These are phyloP conservation scores for Candida railenensis DNA, from an alignment of 805 yeast species.

Conservation along the genomic window DNA sequence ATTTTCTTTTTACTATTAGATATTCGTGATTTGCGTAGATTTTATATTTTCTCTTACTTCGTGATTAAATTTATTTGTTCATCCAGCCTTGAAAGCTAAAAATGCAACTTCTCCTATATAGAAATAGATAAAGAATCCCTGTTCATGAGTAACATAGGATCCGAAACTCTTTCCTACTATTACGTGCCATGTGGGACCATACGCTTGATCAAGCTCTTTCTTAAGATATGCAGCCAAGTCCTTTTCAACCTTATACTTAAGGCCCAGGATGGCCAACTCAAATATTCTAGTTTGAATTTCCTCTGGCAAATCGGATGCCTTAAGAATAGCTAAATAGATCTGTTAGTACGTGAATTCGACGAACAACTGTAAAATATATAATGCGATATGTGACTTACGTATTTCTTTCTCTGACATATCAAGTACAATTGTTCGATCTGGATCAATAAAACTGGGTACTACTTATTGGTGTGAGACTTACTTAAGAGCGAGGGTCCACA, in stretches of 20 bases:
- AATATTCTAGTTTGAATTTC: slow-evolving; percentile 53
- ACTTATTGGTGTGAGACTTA: no score
- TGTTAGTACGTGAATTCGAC: slow-evolving; percentile 2
- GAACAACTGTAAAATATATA: no score
- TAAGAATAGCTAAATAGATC: slow-evolving; percentile 38
- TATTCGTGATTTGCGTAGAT: no score
- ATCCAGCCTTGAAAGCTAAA: slow-evolving; percentile 67
- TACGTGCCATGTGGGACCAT: slow-evolving; percentile 79
- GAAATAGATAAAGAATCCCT: slow-evolving; percentile 68
- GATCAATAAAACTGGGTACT: no score
- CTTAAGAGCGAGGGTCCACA: no score
- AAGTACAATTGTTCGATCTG: no score
- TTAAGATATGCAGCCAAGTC: slow-evolving; percentile 68
- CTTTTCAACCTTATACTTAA: slow-evolving; percentile 47
- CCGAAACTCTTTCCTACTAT: slow-evolving; percentile 81
- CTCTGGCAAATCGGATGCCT: slow-evolving; percentile 47
- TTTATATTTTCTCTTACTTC: neutral
- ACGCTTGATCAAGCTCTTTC: slow-evolving; percentile 61
- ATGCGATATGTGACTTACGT: neutral
- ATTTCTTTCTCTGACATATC: neutral
- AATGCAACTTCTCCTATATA: slow-evolving; percentile 70
- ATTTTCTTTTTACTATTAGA: neutral
- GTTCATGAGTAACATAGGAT: slow-evolving; percentile 75
- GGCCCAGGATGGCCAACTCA: slow-evolving; percentile 45
- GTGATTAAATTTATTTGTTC: slow-evolving; percentile 6